These are phyloP conservation scores for Cladophialophora exuberans DNA, from an alignment of 2,329 filamentous ascomycete species.

Conservation along the genomic window DNA sequence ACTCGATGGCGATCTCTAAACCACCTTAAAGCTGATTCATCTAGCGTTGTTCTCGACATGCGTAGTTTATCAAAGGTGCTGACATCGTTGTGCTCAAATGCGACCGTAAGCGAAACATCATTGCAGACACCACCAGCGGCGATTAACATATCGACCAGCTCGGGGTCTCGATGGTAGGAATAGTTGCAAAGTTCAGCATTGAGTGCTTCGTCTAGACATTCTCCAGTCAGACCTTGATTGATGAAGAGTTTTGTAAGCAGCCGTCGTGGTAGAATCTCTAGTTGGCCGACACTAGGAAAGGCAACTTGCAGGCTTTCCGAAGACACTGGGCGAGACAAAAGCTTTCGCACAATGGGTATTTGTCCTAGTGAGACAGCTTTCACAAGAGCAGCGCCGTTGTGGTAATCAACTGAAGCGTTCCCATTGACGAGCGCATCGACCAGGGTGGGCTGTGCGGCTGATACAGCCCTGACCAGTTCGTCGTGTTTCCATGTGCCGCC, in stretches of 20 bases:
- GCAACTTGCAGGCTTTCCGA: slow-evolving; percentile 1
- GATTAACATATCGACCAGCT: slow-evolving; percentile 11
- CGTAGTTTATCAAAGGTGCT: slow-evolving; percentile 4
- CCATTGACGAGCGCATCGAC: neutral
- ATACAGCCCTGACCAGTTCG: slow-evolving; percentile 11
- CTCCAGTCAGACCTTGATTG: slow-evolving; percentile 7
- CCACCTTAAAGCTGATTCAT: slow-evolving; percentile 7
- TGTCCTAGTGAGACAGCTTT: slow-evolving; percentile 7
- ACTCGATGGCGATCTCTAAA: slow-evolving; percentile 5
- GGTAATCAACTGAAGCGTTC: slow-evolving; percentile 13
- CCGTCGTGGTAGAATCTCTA: slow-evolving; percentile 7
- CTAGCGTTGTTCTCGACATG: neutral
- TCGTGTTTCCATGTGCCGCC: slow-evolving; percentile 3
- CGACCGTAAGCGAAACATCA: slow-evolving; percentile 7
- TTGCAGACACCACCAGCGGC: neutral
- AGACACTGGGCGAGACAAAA: slow-evolving; percentile 9
- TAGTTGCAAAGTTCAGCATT: slow-evolving; percentile 16
- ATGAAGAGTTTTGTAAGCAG: slow-evolving; percentile 13
- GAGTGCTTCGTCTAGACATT: slow-evolving; percentile 11
- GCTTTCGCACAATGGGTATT: slow-evolving; percentile 3
- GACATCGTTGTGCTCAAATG: slow-evolving; percentile 9
- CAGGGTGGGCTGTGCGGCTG: neutral
- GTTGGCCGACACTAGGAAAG: slow-evolving; percentile 6
- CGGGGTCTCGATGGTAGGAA: slow-evolving; percentile 10
- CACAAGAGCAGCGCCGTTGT: slow-evolving; percentile 5